Evolutionary conservation across 139 green algal species (phyloP).

Genomic region (Chara braunii): DNA sequence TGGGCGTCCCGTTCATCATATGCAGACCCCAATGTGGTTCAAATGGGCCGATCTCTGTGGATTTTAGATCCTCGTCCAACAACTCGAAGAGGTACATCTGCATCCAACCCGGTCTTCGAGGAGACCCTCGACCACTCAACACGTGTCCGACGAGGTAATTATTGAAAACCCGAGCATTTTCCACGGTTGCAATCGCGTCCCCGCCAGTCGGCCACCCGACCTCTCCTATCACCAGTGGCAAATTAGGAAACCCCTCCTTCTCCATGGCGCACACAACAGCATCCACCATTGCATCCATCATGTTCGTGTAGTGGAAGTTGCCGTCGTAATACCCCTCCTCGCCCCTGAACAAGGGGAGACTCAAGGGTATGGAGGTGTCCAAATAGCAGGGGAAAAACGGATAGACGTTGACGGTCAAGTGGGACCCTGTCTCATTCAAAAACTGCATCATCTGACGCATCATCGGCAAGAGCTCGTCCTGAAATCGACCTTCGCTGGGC

Average conservation of each 20-base stretch:
- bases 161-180: neutral
- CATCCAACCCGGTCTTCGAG: neutral
- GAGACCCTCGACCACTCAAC: neutral
- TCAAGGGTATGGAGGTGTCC: too few relatives aligned
- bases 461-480: neutral
- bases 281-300: conserved; percentile 16
- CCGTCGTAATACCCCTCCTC: conserved; percentile 13
- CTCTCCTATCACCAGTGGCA: neutral
- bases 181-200: neutral
- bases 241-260: conserved; percentile 11
- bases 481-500: neutral
- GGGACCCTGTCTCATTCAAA: neutral
- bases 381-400: conserved; percentile 8
- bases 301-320: neutral
- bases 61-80: conserved; percentile 7
- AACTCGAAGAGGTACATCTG: neutral
- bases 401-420: conserved; percentile 4
- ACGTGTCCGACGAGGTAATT: neutral
- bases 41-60: neutral
- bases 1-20: neutral
- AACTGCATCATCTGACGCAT: conserved; percentile 2
- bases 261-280: neutral
- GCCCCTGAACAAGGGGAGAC: too few relatives aligned
- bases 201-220: neutral
- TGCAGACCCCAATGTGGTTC: conserved; percentile 15